A percentile compares a stretch with the other conserved stretches of the same genome.
Evolutionary conservation across 192 early-diverging fungal species (phyloP).

Genomic region (Oehlia diaphana): DNA sequence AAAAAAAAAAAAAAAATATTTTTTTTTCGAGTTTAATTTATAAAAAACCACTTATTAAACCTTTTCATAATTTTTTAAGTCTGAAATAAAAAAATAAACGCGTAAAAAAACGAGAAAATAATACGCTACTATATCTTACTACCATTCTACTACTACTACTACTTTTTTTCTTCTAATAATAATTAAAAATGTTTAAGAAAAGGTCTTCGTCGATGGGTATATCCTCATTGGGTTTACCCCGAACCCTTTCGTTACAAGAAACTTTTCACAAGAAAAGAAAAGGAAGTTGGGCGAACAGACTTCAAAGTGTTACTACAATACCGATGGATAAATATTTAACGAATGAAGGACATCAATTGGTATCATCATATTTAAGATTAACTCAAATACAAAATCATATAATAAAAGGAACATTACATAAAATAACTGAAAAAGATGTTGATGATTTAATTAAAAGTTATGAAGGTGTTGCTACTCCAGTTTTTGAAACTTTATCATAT

Average conservation of each 20-base stretch:
- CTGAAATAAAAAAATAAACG: no score
- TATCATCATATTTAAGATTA: background rate
- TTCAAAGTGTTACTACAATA: background rate
- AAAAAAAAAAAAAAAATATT: no score
- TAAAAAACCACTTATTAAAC: no score
- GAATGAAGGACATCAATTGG: constrained; percentile 13
- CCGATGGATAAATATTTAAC: constrained; percentile 9
- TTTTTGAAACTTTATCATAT: constrained; percentile 3
- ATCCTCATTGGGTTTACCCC: background rate
- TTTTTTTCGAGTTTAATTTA: no score
- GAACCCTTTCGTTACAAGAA: background rate
- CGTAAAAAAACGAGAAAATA: no score
- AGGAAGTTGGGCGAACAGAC: background rate
- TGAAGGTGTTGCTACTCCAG: background rate
- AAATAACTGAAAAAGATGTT: constrained; percentile 14
- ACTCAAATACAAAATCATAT: constrained; percentile 20
- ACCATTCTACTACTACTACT: no score
- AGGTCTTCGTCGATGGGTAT: background rate
- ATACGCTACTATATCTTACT: no score
- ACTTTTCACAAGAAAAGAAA: background rate
- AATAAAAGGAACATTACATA: background rate
- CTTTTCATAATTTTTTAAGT: no score
- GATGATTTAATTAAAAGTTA: constrained; percentile 19
- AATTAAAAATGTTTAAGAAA: background rate
- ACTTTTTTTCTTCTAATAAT: background rate